phyloP scores from a whole-genome alignment of 73 alveolate genomes.

The Durusdinium trenchii region DNA sequence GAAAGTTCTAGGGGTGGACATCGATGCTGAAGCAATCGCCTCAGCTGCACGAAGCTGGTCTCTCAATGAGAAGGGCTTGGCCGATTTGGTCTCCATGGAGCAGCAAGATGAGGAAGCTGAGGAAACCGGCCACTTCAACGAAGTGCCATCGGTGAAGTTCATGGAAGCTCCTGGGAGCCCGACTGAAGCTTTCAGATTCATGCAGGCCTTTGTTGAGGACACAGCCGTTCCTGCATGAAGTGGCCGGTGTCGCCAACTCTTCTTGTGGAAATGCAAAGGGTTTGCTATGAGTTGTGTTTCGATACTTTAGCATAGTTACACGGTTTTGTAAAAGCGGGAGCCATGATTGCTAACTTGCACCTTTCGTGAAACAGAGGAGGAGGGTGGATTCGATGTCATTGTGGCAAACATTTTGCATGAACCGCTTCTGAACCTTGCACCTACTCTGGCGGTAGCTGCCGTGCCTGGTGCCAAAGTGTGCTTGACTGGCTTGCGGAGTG shows the following conservation, averaged over 20 bases:
- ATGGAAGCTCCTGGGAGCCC: not conserved
- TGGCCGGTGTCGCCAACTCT: no score
- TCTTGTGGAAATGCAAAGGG: no score
- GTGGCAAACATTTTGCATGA: slow-evolving; percentile 61
- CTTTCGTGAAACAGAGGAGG: not conserved
- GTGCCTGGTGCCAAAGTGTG: slow-evolving; percentile 43
- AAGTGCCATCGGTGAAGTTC: not conserved
- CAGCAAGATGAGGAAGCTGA: no score
- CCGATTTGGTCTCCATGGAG: no score
- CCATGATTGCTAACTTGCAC: not conserved
- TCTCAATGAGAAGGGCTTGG: not conserved
- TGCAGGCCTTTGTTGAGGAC: not conserved
- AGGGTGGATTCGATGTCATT: slow-evolving; percentile 4
- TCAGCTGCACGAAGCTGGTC: slow-evolving; percentile 52
- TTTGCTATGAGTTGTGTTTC: no score
- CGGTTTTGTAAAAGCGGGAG: no score
- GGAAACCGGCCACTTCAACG: not conserved
- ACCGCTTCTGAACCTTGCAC: slow-evolving; percentile 53
- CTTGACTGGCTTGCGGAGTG: slow-evolving; percentile 46
- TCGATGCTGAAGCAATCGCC: not conserved
- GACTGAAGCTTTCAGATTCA: not conserved
- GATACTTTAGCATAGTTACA: no score
- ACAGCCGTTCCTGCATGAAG: no score
- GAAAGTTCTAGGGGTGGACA: slow-evolving; percentile 29
- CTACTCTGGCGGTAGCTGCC: not conserved